These are phyloP conservation scores for Solanum pimpinellifolium DNA, from an alignment of 257 asterid species.

Conservation along the genomic window DNA sequence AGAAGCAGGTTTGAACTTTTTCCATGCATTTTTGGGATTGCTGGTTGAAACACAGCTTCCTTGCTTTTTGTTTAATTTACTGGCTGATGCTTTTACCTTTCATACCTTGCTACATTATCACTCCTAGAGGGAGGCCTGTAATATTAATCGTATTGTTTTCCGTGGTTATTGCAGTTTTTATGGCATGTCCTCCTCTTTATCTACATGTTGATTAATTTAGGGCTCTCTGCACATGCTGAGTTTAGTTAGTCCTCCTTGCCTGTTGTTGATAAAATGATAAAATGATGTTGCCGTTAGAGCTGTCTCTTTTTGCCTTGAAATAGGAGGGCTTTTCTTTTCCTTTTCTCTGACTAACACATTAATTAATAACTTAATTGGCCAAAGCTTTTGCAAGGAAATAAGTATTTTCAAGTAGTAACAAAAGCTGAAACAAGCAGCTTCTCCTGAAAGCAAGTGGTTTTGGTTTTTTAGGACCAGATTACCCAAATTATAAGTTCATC, in stretches of 20 bases:
- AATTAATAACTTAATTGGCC: background rate
- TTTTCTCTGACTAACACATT: background rate
- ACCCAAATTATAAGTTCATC: background rate
- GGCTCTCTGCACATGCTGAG: background rate
- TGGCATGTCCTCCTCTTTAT: background rate
- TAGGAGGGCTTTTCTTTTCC: background rate
- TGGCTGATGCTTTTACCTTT: background rate
- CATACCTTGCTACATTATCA: background rate
- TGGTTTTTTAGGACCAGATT: background rate
- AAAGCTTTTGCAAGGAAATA: background rate
- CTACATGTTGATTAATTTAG: background rate
- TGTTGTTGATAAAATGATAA: background rate
- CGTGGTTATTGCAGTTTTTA: background rate
- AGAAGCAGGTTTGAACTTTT: constrained; percentile 70
- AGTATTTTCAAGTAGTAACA: background rate
- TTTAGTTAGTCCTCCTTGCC: background rate
- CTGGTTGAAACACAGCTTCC: background rate
- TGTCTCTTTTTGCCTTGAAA: background rate
- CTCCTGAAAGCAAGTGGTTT: background rate
- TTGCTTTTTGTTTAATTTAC: background rate
- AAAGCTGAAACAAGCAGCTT: background rate
- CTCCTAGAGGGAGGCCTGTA: background rate
- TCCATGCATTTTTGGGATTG: background rate
- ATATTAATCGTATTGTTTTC: background rate
- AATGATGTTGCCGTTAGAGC: background rate